Percentiles rank a stretch among this genome's conserved stretches.
phyloP scores from a whole-genome alignment of 345 rosid genomes.

The Limnanthes douglasii region DNA sequence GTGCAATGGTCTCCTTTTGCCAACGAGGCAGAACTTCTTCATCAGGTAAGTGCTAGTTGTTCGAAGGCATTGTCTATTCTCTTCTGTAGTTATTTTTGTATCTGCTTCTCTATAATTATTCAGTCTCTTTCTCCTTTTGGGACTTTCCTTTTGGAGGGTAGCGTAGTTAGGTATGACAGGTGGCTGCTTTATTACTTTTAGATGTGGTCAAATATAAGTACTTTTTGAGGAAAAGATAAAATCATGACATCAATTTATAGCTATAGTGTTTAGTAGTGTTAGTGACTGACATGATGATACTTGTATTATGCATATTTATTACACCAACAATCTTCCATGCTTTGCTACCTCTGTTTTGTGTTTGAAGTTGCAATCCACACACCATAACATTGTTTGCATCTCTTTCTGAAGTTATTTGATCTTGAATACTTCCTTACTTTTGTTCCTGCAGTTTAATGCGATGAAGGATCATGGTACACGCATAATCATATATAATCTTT shows the following conservation, averaged over 20 bases:
- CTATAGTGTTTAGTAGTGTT: no score
- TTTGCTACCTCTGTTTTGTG: neutral
- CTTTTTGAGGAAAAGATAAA: no score
- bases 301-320: no score
- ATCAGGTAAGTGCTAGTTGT: conserved; percentile 35
- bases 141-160: no score
- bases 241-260: no score
- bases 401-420: neutral
- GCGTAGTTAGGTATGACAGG: no score
- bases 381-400: neutral
- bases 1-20: conserved; percentile 79
- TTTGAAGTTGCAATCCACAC: neutral
- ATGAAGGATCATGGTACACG: conserved; percentile 77
- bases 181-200: no score
- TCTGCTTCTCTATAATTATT: neutral
- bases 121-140: no score
- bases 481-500: conserved; percentile 73
- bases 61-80: conserved; percentile 1
- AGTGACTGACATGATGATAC: no score
- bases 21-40: conserved; percentile 58
- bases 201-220: no score
- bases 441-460: conserved; percentile 39
- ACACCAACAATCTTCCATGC: no score
- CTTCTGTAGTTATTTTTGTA: neutral
- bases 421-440: conserved; percentile 3